Base-by-base conservation (phyloP, 2,329 filamentous ascomycete species). In the Ceratocystis smalleyi region DNA sequence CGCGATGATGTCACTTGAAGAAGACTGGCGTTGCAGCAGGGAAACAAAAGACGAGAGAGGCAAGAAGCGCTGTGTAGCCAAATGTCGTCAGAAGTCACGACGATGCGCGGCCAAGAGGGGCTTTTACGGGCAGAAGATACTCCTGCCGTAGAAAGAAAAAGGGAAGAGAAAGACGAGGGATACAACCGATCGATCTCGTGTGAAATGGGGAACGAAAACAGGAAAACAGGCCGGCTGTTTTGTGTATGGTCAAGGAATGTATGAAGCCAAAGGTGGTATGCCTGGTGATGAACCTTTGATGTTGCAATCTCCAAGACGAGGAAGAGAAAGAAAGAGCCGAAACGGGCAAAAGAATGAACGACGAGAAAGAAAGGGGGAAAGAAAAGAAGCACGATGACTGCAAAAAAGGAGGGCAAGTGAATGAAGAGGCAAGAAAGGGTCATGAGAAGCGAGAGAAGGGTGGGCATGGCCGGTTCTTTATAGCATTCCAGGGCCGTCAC, bases 401-500 rank as follows among this genome's bases (percentile, higher is more conserved):
- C 35, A 57, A 66, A 60, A 49, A 47, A 43, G 55, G 17, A 51
- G 19, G 47, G 47, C 24, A n/a, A n/a, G 47, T 22, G 5, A 51
- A 51, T 51, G 47, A 51, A 51, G n/a, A 51, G 47, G 8, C 47
- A 24, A 12, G 3, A 51, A 51, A 12, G 35, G 35, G 10, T 1
- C 35, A 24, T 12, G 8, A 45, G 24, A 27, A 51, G 47, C 64
- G 64, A 43, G 57, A 57, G 27, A 55, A 35, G 60, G 1, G 43
- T 47, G 63, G 60, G 55, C 27, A 35, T 49, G 8, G 55, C 57
- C 19, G 27, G 59, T 40, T 40, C 59, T 61, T 65, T 65, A 65
- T 65, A 65, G 64, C 49, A 62, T 65, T 65, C 64, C 57, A 51
- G 5, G 35, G 43, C 32, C 59, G 22, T 10, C n/a, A 22, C 40